Conservation (phyloP, 768 basidiomycete species). For the Leccinum subgranulosum region DNA sequence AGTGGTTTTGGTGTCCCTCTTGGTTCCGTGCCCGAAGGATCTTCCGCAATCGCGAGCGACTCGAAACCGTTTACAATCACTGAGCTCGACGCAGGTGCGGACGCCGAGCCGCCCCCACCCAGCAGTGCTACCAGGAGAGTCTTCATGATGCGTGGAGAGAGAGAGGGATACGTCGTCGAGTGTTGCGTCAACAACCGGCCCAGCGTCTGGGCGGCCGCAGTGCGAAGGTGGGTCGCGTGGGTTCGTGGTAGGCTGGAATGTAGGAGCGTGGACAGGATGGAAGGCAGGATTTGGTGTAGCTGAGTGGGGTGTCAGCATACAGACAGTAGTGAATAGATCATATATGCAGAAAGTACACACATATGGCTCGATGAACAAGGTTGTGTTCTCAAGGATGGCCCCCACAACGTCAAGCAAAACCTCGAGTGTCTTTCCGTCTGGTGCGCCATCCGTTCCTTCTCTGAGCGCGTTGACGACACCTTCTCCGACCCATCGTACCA, state of each 20-base stretch:
- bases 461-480: constrained; percentile 67
- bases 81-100: constrained; percentile 10
- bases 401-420: constrained; percentile 82
- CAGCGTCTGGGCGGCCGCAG: constrained; percentile 78
- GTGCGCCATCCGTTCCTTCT: constrained; percentile 49
- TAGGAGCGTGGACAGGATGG: constrained; percentile 86
- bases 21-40: constrained; percentile 39
- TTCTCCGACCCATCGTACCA: constrained; percentile 94
- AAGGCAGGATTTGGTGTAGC: constrained; percentile 95
- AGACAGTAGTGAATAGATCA: not conserved
- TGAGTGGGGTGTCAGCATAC: constrained; percentile 29
- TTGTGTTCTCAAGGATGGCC: constrained; percentile 81
- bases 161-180: constrained; percentile 84
- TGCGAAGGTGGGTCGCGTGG: constrained; percentile 72
- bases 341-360: constrained; percentile 45
- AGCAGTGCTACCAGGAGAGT: constrained; percentile 87
- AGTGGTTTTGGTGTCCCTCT: constrained; percentile 50
- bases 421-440: constrained; percentile 70
- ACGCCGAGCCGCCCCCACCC: constrained; percentile 18
- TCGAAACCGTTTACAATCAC: constrained; percentile 26
- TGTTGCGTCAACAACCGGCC: constrained; percentile 78
- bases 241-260: constrained; percentile 79
- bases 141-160: constrained; percentile 89
- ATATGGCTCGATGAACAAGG: constrained; percentile 94
- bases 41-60: constrained; percentile 22